Base-by-base conservation (phyloP, 2,329 filamentous ascomycete genomes). In the Botrytis cinerea region DNA sequence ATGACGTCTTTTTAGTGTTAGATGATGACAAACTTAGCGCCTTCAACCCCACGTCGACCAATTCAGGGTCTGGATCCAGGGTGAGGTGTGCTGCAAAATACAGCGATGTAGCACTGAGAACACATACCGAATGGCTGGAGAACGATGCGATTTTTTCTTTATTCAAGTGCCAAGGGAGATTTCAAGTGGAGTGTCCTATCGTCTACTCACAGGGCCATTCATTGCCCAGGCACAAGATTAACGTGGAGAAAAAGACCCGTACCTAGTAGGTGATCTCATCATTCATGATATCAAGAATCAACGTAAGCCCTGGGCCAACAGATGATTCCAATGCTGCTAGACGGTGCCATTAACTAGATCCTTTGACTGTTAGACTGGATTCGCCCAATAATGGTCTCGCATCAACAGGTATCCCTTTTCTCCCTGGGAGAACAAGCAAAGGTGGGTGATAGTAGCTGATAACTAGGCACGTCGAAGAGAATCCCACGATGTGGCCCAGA, bases 21-120 rank as follows among this genome's bases (percentile, higher is more conserved):
- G 35, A 38, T 67, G 63, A 67, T 67, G 22, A 67, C 63, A 67
- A 67, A 38, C 32, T 51, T 16, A 67, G 46, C 45, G 32, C 16
- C 46, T 54, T 38, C 46, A n/a, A 67, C 64, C 64, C 46, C 46
- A 22, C 46, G 7, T 67, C 25, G 28, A 25, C 22, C 32, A 20
- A n/a, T 18, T 38, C 22, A n/a, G 60, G 60, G 22, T n/a, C 25
- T 40, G 22, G 38, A 64, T 48, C 45, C 28, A 66, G 43, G 40
- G n/a, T 32, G 18, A 20, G 22, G 43, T 6, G 25, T 43, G 9
- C 61, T 64, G 38, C 7, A 45, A 32, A 16, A 32, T n/a, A 40
- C 7, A 40, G 59, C 25, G 60, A 61, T 61, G n/a, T 18, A n/a
- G 2, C 25, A 48, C 48, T 25, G 0, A n/a, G n/a, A n/a, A 20